Conservation (phyloP, 2,329 filamentous ascomycete genomes). For the Cladosporium oxysporum region DNA sequence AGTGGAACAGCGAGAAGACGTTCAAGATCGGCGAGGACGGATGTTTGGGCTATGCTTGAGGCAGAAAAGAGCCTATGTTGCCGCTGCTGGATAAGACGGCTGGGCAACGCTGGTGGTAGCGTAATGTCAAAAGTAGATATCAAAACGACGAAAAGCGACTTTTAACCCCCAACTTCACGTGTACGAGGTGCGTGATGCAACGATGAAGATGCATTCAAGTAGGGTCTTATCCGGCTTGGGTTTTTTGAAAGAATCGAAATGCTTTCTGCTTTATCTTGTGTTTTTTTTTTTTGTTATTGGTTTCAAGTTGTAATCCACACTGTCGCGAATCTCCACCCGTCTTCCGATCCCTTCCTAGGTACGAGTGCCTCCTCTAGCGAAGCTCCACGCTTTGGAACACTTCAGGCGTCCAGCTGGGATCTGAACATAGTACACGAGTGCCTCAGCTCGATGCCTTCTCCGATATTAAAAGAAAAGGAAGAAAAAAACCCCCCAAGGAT, state of each 20-base stretch:
- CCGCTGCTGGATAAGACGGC: not conserved
- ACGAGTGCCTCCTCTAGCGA: not conserved
- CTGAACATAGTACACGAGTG: not conserved
- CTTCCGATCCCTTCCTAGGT: too few relatives aligned
- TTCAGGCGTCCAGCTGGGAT: not conserved
- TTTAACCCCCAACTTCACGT: too few relatives aligned
- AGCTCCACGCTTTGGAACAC: not conserved
- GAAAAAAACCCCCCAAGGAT: too few relatives aligned
- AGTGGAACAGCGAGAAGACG: constrained; percentile 36
- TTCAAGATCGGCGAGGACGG: constrained; percentile 15
- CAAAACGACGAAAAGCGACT: not conserved
- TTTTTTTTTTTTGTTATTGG: too few relatives aligned
- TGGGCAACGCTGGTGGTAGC: not conserved
- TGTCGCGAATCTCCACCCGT: too few relatives aligned
- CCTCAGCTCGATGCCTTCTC: not conserved
- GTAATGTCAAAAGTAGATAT: not conserved
- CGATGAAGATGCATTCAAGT: too few relatives aligned
- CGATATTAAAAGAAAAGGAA: not conserved
- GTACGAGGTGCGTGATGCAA: too few relatives aligned
- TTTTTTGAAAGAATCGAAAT: too few relatives aligned
- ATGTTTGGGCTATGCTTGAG: constrained; percentile 17
- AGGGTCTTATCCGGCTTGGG: too few relatives aligned
- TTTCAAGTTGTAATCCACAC: too few relatives aligned
- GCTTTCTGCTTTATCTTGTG: too few relatives aligned
- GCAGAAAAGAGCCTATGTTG: not conserved